Conservation (phyloP, 75 land plant genomes). For the Picea sitchensis region DNA sequence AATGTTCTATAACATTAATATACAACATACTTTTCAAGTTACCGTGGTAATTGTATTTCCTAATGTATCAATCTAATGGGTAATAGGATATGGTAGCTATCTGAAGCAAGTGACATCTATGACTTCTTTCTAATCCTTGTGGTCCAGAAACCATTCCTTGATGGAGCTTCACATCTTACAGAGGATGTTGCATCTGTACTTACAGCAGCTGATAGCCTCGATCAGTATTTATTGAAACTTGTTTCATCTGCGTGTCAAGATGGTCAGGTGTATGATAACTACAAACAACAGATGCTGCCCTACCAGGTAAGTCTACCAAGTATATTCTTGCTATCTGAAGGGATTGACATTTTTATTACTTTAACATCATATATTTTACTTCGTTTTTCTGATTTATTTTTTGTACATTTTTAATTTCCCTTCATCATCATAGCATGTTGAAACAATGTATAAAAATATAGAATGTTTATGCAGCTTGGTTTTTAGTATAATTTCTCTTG, state of each 20-base stretch:
- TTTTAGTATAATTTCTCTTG: not conserved
- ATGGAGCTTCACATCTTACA: conserved; percentile 80
- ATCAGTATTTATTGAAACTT: conserved; percentile 56
- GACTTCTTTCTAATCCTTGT: conserved; percentile 7
- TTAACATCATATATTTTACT: not conserved
- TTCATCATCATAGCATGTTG: not conserved
- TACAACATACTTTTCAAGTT: not conserved
- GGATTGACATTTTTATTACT: not conserved
- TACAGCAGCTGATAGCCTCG: conserved; percentile 90
- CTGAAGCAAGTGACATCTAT: not conserved
- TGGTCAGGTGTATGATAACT: conserved; percentile 34
- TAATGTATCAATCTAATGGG: not conserved
- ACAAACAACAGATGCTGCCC: conserved; percentile 41
- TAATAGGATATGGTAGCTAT: not conserved
- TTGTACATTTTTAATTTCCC: not conserved
- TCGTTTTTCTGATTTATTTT: not conserved
- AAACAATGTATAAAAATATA: conserved; percentile 1
- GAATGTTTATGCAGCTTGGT: not conserved
- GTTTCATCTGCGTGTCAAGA: conserved; percentile 53
- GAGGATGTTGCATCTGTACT: conserved; percentile 94
- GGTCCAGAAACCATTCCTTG: conserved; percentile 90
- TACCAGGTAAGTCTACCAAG: conserved; percentile 49
- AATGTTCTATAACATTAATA: conserved; percentile 13
- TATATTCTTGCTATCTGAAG: not conserved
- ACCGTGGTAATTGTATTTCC: not conserved